Evolutionary conservation across 192 early-diverging fungal species (phyloP).

Genomic region (Backusella parvicylindrica): DNA sequence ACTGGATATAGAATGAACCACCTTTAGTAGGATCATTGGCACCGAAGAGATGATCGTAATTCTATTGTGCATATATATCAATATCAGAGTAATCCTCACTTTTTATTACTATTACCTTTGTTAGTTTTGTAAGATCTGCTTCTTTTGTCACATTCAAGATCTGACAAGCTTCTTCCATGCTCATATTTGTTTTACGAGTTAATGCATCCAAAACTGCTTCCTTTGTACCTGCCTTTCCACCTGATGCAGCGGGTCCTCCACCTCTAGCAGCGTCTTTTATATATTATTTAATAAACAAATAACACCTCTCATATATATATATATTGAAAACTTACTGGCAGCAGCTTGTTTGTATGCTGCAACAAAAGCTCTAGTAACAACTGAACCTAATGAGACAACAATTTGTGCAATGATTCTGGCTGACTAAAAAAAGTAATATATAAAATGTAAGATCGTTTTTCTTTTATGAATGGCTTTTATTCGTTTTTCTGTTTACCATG

Average conservation of each 20-base stretch:
- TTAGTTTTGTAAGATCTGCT: conserved; percentile 46
- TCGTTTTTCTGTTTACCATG: neutral
- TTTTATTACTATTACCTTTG: conserved; percentile 36
- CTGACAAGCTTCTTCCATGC: conserved; percentile 85
- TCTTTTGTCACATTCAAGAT: conserved; percentile 84
- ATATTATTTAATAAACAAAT: neutral
- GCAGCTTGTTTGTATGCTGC: conserved; percentile 91
- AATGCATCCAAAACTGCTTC: conserved; percentile 63
- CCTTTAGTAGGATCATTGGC: conserved; percentile 82
- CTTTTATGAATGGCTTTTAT: neutral
- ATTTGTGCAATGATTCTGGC: conserved; percentile 73
- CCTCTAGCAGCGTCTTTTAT: conserved; percentile 60
- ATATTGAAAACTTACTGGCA: conserved; percentile 63
- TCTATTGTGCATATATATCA: conserved; percentile 37
- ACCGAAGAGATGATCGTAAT: conserved; percentile 85
- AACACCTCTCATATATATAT: neutral
- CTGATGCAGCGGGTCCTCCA: conserved; percentile 58
- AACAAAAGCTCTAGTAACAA: conserved; percentile 87
- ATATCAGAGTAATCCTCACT: neutral
- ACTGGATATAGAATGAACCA: conserved; percentile 93
- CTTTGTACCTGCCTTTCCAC: conserved; percentile 40
- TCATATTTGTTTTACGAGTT: conserved; percentile 78
- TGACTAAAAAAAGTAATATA: conserved; percentile 44
- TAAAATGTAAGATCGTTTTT: neutral
- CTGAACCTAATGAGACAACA: conserved; percentile 71